phyloP scores from a whole-genome alignment of 2,329 filamentous ascomycete genomes.

The Penicillium sp. region DNA sequence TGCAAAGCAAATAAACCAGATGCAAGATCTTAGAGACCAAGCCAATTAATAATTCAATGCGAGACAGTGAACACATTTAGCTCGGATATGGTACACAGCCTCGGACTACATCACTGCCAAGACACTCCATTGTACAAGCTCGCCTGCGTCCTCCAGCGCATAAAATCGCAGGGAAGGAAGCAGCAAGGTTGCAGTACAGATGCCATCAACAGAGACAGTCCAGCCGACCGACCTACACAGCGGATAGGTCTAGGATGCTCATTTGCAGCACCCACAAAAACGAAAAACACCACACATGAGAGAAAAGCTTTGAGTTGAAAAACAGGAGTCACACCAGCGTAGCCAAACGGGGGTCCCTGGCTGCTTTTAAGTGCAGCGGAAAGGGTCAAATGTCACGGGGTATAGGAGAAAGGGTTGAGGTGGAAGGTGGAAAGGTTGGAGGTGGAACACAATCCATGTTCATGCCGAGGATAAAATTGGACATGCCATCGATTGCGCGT shows the following conservation, averaged over 20 bases:
- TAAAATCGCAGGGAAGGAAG: not conserved
- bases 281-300: constrained; percentile 25
- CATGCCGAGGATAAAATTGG: not conserved
- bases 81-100: constrained; percentile 2
- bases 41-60: constrained; percentile 9
- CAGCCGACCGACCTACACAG: constrained; percentile 31
- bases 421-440: constrained; percentile 1
- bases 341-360: constrained; percentile 13
- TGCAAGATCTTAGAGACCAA: not conserved
- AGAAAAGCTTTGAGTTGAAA: constrained; percentile 12
- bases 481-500: not conserved
- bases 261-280: constrained; percentile 18
- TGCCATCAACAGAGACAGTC: not conserved
- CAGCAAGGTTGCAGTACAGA: not conserved
- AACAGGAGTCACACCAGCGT: constrained; percentile 17
- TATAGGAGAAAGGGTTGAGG: constrained; percentile 24
- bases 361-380: constrained; percentile 9
- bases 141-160: constrained; percentile 8
- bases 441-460: constrained; percentile 3
- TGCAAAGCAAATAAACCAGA: not conserved
- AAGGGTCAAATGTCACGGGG: constrained; percentile 25
- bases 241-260: constrained; percentile 32
- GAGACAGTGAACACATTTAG: constrained; percentile 5
- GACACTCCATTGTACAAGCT: not conserved
- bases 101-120: not conserved